Conservation (phyloP, 176 grass and related monocot species). For the Paspalum vaginatum region DNA sequence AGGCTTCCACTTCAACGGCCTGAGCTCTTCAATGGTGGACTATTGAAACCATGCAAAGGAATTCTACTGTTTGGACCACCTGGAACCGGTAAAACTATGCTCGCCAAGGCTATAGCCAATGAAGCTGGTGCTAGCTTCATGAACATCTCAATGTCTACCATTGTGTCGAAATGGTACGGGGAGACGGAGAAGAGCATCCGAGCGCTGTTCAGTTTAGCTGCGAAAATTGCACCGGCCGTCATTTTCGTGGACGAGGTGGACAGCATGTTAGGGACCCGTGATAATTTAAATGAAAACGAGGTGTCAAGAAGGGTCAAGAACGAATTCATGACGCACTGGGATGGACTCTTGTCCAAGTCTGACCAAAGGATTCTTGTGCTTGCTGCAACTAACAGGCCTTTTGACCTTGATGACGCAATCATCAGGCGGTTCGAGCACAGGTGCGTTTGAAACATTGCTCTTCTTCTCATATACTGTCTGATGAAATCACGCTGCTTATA, state of each 20-base stretch:
- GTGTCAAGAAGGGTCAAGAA: constrained; percentile 75
- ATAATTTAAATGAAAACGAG: constrained; percentile 58
- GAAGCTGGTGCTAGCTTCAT: constrained; percentile 79
- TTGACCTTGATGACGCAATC: constrained; percentile 84
- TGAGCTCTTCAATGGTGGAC: constrained; percentile 63
- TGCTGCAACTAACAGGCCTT: constrained; percentile 72
- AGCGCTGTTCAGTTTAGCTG: constrained; percentile 65
- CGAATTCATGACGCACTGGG: constrained; percentile 83
- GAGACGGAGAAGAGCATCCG: constrained; percentile 68
- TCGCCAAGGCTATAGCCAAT: constrained; percentile 74
- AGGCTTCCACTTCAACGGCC: constrained; percentile 69
- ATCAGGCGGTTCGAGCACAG: constrained; percentile 75
- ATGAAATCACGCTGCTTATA: neutral
- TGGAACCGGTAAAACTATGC: constrained; percentile 80
- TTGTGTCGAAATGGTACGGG: constrained; percentile 72
- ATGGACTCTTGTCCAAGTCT: constrained; percentile 64
- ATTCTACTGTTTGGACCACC: constrained; percentile 74
- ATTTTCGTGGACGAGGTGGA: constrained; percentile 86
- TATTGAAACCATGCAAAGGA: constrained; percentile 68
- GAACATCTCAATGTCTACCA: constrained; percentile 69
- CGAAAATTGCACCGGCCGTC: constrained; percentile 71
- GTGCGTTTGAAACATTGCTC: constrained; percentile 37
- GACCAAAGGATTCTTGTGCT: constrained; percentile 67
- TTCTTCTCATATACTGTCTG: neutral
- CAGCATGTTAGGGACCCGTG: constrained; percentile 59